Conservation (phyloP, 345 rosid species). For the Aethionema arabicum region DNA sequence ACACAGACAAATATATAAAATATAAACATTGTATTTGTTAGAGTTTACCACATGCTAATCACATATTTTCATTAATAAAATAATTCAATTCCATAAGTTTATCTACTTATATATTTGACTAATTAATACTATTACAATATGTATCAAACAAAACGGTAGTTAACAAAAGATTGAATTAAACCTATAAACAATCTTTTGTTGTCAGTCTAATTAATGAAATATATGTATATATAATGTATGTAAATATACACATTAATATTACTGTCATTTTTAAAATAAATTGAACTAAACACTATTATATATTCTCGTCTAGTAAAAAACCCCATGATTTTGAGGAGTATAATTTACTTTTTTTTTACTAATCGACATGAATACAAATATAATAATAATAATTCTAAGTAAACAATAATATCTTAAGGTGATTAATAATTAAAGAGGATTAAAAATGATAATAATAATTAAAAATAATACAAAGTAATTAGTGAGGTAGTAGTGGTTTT, state of each 20-base stretch:
- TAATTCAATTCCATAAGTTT: conserved; percentile 28
- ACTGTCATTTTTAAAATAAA: too few relatives aligned
- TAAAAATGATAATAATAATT: neutral
- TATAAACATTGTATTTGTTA: too few relatives aligned
- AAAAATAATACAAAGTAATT: conserved; percentile 11
- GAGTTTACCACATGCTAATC: too few relatives aligned
- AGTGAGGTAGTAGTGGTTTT: conserved; percentile 21
- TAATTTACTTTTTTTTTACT: neutral
- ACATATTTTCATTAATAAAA: too few relatives aligned
- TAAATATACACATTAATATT: too few relatives aligned
- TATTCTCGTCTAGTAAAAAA: too few relatives aligned
- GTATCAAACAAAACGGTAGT: neutral
- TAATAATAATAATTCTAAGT: too few relatives aligned
- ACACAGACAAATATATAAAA: too few relatives aligned
- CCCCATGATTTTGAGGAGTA: neutral
- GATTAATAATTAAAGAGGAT: neutral
- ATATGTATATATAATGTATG: too few relatives aligned
- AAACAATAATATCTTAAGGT: neutral
- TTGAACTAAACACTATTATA: too few relatives aligned
- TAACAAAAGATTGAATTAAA: neutral
- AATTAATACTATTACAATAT: conserved; percentile 1
- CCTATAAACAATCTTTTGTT: neutral
- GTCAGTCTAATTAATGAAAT: neutral
- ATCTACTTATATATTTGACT: conserved; percentile 14
- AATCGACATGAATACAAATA: conserved; percentile 6